A percentile compares a stretch with the other conserved stretches of the same genome.
These are phyloP conservation scores for Asparagopsis taxiformis DNA, from an alignment of 31 red algal genomes.

Conservation along the genomic window DNA sequence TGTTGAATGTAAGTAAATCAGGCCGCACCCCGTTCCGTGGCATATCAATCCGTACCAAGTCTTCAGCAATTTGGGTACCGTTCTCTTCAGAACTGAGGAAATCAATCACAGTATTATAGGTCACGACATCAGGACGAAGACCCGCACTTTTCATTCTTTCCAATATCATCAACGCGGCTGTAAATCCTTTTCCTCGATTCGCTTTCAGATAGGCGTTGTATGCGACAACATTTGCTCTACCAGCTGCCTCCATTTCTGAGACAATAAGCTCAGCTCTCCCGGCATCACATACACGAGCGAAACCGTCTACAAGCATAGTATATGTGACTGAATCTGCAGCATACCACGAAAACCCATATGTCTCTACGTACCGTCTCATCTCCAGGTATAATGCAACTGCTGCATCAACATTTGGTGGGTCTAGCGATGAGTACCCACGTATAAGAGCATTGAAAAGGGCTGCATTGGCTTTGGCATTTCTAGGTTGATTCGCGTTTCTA, in stretches of 20 bases:
- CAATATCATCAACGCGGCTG: constrained; percentile 41
- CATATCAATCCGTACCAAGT: constrained; percentile 60
- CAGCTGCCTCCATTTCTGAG: constrained; percentile 61
- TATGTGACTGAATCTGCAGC: constrained; percentile 63
- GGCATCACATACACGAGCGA: constrained; percentile 58
- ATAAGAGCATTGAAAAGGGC: constrained; percentile 66
- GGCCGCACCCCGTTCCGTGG: constrained; percentile 49
- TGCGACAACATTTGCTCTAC: constrained; percentile 32
- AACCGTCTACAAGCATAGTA: constrained; percentile 66
- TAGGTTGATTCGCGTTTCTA: constrained; percentile 58
- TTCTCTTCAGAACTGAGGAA: constrained; percentile 39
- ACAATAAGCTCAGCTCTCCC: constrained; percentile 49
- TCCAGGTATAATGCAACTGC: constrained; percentile 56
- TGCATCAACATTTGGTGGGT: constrained; percentile 58
- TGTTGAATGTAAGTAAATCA: constrained; percentile 71
- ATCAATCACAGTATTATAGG: constrained; percentile 70
- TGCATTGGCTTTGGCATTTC: constrained; percentile 68
- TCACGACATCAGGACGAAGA: constrained; percentile 62
- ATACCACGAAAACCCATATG: constrained; percentile 62
- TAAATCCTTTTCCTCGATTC: constrained; percentile 37
- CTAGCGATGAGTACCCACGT: constrained; percentile 56
- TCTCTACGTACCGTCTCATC: constrained; percentile 51
- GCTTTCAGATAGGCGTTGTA: constrained; percentile 63
- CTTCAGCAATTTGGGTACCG: constrained; percentile 55
- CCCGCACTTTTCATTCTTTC: constrained; percentile 51